A percentile compares a stretch with the other conserved stretches of the same genome.
These are phyloP conservation scores for Mortierella sp. DNA, from an alignment of 371 early-diverging fungal genomes.

Conservation along the genomic window DNA sequence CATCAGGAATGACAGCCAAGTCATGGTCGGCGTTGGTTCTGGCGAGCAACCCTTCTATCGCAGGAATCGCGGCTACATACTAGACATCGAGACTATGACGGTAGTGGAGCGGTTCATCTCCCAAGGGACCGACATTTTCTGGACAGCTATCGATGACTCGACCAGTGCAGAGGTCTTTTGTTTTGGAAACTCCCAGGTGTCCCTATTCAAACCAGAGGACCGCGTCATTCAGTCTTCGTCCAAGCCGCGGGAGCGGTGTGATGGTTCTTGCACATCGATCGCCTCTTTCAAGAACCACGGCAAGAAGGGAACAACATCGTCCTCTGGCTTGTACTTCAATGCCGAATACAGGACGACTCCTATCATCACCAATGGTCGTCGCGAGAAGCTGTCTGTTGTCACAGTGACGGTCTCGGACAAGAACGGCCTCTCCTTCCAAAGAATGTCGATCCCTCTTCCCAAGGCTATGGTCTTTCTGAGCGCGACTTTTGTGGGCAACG, in stretches of 20 bases:
- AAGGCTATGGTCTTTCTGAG: not conserved
- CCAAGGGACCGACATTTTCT: not conserved
- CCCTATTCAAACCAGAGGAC: not conserved
- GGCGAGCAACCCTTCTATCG: not conserved
- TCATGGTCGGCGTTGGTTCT: not conserved
- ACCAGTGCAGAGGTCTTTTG: not conserved
- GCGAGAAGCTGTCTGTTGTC: not conserved
- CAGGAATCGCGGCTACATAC: not conserved
- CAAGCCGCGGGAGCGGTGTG: not conserved
- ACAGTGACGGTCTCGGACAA: not conserved
- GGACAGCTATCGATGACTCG: not conserved
- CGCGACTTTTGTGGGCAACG: not conserved
- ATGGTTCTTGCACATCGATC: not conserved
- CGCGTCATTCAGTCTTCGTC: not conserved
- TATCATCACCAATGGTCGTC: not conserved
- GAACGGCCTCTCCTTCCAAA: not conserved
- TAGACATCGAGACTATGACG: not conserved
- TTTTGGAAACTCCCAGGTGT: not conserved
- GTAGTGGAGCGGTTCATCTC: not conserved
- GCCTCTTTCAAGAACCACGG: not conserved
- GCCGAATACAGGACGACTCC: not conserved
- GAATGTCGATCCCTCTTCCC: not conserved
- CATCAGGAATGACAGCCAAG: not conserved
- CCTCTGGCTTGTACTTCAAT: not conserved
- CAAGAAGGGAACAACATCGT: not conserved